Evolutionary conservation across 2,329 filamentous ascomycete genomes (phyloP).

Genomic region (Cryphonectria japonica): DNA sequence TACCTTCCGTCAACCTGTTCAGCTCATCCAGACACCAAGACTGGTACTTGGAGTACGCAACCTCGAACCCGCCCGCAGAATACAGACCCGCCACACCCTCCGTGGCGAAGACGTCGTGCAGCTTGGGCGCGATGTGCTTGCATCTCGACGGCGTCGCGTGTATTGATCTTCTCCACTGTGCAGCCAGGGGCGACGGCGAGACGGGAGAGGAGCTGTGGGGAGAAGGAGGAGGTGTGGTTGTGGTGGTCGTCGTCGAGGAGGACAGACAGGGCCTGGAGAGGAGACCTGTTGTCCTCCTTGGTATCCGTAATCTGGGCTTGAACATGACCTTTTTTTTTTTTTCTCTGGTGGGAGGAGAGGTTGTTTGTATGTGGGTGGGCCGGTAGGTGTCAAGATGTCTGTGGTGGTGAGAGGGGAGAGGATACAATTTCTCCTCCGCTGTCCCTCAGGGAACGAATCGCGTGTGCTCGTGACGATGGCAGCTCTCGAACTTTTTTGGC

Average conservation of each 20-base stretch:
- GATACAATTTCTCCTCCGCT: too few relatives aligned
- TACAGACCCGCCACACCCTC: constrained; percentile 71
- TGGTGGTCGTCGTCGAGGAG: neutral
- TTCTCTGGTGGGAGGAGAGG: too few relatives aligned
- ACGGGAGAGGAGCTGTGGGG: constrained; percentile 9
- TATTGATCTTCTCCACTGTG: constrained; percentile 37
- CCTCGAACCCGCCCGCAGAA: constrained; percentile 68
- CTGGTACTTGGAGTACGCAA: constrained; percentile 87
- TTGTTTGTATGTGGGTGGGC: constrained; percentile 15
- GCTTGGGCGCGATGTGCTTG: constrained; percentile 50
- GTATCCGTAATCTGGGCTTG: constrained; percentile 58
- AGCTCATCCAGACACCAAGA: constrained; percentile 72
- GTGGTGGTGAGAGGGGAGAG: neutral
- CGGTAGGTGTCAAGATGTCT: neutral
- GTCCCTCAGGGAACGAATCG: too few relatives aligned
- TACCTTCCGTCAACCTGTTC: constrained; percentile 75
- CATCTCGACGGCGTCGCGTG: constrained; percentile 24
- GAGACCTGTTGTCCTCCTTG: constrained; percentile 37
- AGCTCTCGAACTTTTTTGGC: constrained; percentile 16
- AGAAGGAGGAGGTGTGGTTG: constrained; percentile 5
- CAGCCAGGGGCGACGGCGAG: constrained; percentile 32
- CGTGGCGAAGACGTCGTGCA: constrained; percentile 43
- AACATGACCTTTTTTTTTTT: constrained; percentile 47
- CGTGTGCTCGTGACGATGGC: neutral
- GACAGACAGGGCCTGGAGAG: constrained; percentile 15